A percentile compares a stretch with the other conserved stretches of the same genome.
phyloP scores from a whole-genome alignment of 225 moss, liverwort and hornwort species.

The Physcomitrellopsis africana region DNA sequence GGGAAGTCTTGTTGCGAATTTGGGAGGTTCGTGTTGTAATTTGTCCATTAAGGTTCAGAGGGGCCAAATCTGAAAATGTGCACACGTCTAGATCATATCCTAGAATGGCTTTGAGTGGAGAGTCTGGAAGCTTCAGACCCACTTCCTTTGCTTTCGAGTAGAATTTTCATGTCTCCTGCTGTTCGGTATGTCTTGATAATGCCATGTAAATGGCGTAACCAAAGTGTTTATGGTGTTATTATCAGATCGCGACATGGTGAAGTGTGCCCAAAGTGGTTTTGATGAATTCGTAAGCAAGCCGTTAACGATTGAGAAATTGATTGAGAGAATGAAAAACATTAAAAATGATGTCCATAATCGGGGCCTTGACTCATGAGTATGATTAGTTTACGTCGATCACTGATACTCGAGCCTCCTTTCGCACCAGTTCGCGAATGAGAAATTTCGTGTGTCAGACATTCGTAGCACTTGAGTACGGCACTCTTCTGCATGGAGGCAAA shows the following conservation, averaged over 20 bases:
- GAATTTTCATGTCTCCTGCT: not conserved
- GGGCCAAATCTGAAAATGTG: too few relatives aligned
- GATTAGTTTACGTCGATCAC: not conserved
- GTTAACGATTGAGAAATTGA: conserved; percentile 59
- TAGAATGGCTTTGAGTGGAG: too few relatives aligned
- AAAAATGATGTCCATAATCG: conserved; percentile 30
- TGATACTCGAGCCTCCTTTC: not conserved
- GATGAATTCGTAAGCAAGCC: conserved; percentile 74
- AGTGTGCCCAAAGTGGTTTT: conserved; percentile 72
- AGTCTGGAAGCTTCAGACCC: too few relatives aligned
- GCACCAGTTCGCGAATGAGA: too few relatives aligned
- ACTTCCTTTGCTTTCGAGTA: too few relatives aligned
- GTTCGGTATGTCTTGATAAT: not conserved
- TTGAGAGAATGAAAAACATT: conserved; percentile 51
- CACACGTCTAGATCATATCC: too few relatives aligned
- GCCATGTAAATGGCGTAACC: not conserved
- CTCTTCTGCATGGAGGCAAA: too few relatives aligned
- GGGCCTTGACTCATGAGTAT: conserved; percentile 34
- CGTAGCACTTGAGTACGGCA: too few relatives aligned
- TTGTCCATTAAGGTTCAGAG: too few relatives aligned
- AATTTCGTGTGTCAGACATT: too few relatives aligned
- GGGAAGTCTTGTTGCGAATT: too few relatives aligned
- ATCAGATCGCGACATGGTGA: conserved; percentile 72
- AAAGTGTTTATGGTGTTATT: conserved; percentile 1
- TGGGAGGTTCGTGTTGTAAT: too few relatives aligned